Percentiles rank a stretch among this genome's conserved stretches.
phyloP scores from a whole-genome alignment of 257 asterid species.

The Fraxinus pennsylvanica region DNA sequence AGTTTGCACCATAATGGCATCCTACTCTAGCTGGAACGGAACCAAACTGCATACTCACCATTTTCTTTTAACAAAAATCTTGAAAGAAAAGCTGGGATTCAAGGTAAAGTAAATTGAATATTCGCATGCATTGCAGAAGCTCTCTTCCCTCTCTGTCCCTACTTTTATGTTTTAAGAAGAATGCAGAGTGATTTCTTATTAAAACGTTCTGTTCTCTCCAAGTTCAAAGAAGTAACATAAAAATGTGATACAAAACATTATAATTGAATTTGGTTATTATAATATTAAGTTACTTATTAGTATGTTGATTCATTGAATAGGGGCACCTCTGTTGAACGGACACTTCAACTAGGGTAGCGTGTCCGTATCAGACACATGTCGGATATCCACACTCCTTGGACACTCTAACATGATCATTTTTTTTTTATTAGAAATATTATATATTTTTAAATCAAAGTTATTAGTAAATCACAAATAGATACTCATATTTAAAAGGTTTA shows the following conservation, averaged over 20 bases:
- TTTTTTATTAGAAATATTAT: no score
- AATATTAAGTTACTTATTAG: background rate
- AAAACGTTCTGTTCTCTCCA: background rate
- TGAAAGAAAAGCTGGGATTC: conserved; percentile 83
- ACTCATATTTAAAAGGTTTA: no score
- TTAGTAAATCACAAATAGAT: no score
- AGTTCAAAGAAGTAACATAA: background rate
- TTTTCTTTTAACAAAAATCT: conserved; percentile 69
- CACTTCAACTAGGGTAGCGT: no score
- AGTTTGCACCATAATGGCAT: conserved; percentile 90
- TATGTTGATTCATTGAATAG: background rate
- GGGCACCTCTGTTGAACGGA: background rate
- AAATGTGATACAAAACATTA: background rate
- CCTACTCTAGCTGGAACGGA: conserved; percentile 87
- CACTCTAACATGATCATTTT: no score
- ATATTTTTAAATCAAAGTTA: no score
- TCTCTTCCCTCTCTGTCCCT: background rate
- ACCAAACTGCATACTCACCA: conserved; percentile 52
- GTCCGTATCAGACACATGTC: no score
- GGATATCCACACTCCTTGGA: no score
- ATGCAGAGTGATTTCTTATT: background rate
- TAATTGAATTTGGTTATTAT: background rate
- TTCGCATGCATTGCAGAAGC: background rate
- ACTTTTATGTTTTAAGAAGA: background rate
- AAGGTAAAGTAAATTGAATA: conserved; percentile 44